These are phyloP conservation scores for Stephania japonica DNA, from an alignment of 164 flowering plant species.

Conservation along the genomic window DNA sequence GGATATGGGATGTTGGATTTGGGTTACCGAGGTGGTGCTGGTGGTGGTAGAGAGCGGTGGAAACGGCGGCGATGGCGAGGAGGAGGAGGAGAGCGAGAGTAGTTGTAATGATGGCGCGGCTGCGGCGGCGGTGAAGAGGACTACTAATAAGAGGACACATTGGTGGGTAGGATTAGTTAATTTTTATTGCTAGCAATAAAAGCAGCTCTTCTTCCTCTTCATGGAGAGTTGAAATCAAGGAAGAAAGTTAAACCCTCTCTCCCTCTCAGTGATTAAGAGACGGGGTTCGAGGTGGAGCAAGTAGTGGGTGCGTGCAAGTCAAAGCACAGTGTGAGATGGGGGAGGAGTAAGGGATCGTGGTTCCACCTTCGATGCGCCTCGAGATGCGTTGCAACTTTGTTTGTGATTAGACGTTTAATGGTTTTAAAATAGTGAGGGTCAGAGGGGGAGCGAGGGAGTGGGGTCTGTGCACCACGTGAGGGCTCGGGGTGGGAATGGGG, in stretches of 20 bases:
- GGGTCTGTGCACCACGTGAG: slow-evolving; percentile 3
- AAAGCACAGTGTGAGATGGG: slow-evolving; percentile 17
- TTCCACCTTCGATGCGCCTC: not conserved
- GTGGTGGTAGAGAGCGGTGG: slow-evolving; percentile 11
- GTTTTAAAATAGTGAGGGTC: not conserved
- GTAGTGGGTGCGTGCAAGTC: slow-evolving; percentile 37
- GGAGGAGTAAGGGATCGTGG: not conserved
- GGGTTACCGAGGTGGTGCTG: slow-evolving; percentile 29
- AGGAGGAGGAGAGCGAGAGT: slow-evolving; percentile 30
- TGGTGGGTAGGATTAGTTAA: not conserved
- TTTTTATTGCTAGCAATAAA: too few species aligned
- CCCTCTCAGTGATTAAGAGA: slow-evolving; percentile 16
- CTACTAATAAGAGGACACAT: slow-evolving; percentile 13
- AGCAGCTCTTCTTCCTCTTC: slow-evolving; percentile 1
- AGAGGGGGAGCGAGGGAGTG: not conserved
- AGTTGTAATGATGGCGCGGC: not conserved
- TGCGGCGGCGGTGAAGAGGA: slow-evolving; percentile 22
- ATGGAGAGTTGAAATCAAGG: slow-evolving; percentile 9
- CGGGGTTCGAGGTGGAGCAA: slow-evolving; percentile 19
- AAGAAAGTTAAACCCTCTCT: not conserved
- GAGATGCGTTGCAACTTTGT: not conserved
- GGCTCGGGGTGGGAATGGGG: not conserved
- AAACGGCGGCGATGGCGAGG: slow-evolving; percentile 27
- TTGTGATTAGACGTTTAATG: not conserved
- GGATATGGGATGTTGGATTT: not conserved